Evolutionary conservation across 2,329 filamentous ascomycete species (phyloP), one percentile per base, ranked within the genome.

Genomic region (Beauveria rudraprayagi): DNA sequence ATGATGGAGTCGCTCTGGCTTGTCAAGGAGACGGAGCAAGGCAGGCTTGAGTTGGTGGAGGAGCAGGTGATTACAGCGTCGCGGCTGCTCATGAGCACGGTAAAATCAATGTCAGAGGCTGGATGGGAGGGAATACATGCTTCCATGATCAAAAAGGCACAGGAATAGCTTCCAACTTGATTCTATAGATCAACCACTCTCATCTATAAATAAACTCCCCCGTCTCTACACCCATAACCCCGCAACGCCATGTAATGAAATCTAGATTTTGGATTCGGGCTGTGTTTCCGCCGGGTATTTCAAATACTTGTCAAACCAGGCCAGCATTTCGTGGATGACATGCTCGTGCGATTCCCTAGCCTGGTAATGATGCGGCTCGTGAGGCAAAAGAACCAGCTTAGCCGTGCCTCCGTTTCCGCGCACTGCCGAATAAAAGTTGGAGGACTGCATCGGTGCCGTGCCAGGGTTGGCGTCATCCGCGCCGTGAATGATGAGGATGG

Each of bases 1-100:
- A 70, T 79, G 2, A 78, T 84, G 75, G 82, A 85, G 68, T 82
- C 81, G 17, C 67, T 75, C 17, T 85, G 82, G 82, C 70, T 75
- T 63, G 67, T 73, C 48, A 66, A 68, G 41, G 74, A 71, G 61
- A 67, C 62, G 2, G 69, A 67, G 17, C 72, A 67, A 7, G 70
- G 67, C 3, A 68, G 63, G 14, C 65, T 76, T 34, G 77, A 79
- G 66, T 64, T 85, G 55, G 74, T 79, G 5, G 80, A 84, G 70
- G 76, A 79, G 16, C 72, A 80, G 22, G 67, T 71, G n/a, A 80
- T 84, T 63, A 74, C 69, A 48, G 82, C 80, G 67, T 81, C 80
- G 19, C 75, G 75, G 60, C 66, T 84, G 26, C 66, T 85, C 58
- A 63, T 82, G 6, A 72, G 76, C 2, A 71, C 81, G 24, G 76